A percentile compares a stretch with the other conserved stretches of the same genome.
These are phyloP conservation scores for Backusella macrospora DNA, from an alignment of 192 early-diverging fungal species.

Conservation along the genomic window DNA sequence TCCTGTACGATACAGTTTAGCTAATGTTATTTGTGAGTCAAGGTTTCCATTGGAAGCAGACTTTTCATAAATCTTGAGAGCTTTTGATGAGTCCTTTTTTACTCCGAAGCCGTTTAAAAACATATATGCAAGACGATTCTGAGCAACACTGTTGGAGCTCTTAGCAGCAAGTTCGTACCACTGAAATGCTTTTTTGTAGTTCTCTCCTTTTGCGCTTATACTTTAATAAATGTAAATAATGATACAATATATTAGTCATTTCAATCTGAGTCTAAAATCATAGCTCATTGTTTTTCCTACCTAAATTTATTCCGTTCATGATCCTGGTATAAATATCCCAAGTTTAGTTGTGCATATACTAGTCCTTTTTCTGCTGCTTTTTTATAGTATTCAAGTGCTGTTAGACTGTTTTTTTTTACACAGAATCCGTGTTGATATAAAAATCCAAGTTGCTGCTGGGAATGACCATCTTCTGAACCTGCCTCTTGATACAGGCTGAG, in stretches of 20 bases:
- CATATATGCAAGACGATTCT: background rate
- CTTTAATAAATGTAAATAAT: background rate
- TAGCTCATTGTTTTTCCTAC: background rate
- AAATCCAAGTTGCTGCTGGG: background rate
- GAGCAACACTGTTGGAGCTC: background rate
- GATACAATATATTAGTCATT: too few species aligned
- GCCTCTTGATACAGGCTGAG: background rate
- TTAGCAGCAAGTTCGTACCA: background rate
- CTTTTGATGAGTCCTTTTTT: background rate
- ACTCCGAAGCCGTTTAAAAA: background rate
- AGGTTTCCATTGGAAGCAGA: background rate
- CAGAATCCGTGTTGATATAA: background rate
- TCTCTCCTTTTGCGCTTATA: background rate
- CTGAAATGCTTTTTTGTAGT: background rate
- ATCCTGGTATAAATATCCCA: background rate
- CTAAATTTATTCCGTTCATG: background rate
- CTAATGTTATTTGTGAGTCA: background rate
- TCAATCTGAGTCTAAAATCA: too few species aligned
- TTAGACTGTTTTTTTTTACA: background rate
- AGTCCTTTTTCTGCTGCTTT: background rate
- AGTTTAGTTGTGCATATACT: background rate
- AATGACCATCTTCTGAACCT: background rate
- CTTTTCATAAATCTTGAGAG: background rate
- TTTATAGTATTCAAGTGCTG: background rate
- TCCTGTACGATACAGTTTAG: background rate